Conservation (phyloP, 1,139 yeast genomes). For the Protomyces lactucae-debilis region DNA sequence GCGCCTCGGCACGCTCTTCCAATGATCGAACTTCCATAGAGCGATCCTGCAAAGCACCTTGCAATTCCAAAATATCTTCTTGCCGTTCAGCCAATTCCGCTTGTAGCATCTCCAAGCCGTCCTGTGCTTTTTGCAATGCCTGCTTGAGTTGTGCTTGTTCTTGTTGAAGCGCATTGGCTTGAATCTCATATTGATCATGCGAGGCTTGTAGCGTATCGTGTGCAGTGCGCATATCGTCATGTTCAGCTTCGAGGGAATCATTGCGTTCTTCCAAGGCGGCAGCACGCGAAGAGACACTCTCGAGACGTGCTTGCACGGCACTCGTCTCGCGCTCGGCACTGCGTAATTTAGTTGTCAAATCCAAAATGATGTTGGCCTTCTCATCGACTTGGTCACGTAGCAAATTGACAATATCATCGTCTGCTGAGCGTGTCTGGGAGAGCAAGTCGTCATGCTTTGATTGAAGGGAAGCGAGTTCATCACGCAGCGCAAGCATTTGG, state of each 20-base stretch:
- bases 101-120: conserved; percentile 65
- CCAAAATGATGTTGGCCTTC: conserved; percentile 22
- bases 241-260: conserved; percentile 15
- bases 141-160: background rate
- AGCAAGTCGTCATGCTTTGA: conserved; percentile 13
- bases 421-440: conserved; percentile 9
- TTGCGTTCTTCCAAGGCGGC: conserved; percentile 14
- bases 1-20: conserved; percentile 1
- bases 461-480: conserved; percentile 39
- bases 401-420: background rate
- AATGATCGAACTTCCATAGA: conserved; percentile 15
- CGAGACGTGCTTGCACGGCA: background rate
- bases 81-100: conserved; percentile 43
- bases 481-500: conserved; percentile 68
- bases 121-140: background rate
- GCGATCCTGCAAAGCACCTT: conserved; percentile 26
- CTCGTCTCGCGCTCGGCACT: conserved; percentile 4
- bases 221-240: conserved; percentile 5
- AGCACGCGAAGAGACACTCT: conserved; percentile 8
- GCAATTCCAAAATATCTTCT: conserved; percentile 29
- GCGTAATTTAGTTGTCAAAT: conserved; percentile 11
- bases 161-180: background rate
- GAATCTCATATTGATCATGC: background rate
- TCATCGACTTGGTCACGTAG: conserved; percentile 11
- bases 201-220: conserved; percentile 1